phyloP scores from a whole-genome alignment of 805 yeast species.

The Kazachstania martiniae region DNA sequence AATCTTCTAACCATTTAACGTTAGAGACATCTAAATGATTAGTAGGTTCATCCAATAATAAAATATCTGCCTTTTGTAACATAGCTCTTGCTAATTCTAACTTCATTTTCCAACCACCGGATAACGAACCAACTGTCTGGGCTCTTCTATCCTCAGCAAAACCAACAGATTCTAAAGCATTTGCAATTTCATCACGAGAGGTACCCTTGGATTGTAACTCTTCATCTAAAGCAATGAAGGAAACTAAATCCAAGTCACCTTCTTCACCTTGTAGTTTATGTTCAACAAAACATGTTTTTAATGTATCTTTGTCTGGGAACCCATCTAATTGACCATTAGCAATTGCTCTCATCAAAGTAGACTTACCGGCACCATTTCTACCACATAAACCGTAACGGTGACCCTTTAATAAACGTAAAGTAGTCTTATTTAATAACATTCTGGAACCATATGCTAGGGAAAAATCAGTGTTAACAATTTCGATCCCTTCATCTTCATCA shows the following conservation, averaged over 20 bases:
- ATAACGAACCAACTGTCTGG: conserved; percentile 85
- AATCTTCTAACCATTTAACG: conserved; percentile 89
- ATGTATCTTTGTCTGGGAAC: conserved; percentile 79
- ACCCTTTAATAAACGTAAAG: conserved; percentile 77
- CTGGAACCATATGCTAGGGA: conserved; percentile 96
- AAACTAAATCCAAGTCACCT: conserved; percentile 78
- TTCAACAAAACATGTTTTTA: conserved; percentile 93
- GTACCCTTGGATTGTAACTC: conserved; percentile 56
- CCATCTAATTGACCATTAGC: conserved; percentile 96
- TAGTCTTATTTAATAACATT: conserved; percentile 91
- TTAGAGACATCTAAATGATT: conserved; percentile 93
- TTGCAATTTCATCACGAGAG: conserved; percentile 60
- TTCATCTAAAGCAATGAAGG: conserved; percentile 82
- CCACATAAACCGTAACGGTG: conserved; percentile 98
- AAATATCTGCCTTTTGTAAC: conserved; percentile 93
- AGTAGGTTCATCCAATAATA: conserved; percentile 94
- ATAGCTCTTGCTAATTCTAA: conserved; percentile 97
- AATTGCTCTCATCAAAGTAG: conserved; percentile 93
- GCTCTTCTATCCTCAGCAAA: conserved; percentile 82
- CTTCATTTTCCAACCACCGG: conserved; percentile 99
- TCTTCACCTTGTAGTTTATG: conserved; percentile 93
- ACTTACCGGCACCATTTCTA: conserved; percentile 97
- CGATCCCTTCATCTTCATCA: conserved; percentile 69
- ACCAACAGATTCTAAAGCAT: conserved; percentile 76
- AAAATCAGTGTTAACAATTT: conserved; percentile 87